Conservation (phyloP, 2,329 filamentous ascomycete genomes). For the Epichloe hybrida region DNA sequence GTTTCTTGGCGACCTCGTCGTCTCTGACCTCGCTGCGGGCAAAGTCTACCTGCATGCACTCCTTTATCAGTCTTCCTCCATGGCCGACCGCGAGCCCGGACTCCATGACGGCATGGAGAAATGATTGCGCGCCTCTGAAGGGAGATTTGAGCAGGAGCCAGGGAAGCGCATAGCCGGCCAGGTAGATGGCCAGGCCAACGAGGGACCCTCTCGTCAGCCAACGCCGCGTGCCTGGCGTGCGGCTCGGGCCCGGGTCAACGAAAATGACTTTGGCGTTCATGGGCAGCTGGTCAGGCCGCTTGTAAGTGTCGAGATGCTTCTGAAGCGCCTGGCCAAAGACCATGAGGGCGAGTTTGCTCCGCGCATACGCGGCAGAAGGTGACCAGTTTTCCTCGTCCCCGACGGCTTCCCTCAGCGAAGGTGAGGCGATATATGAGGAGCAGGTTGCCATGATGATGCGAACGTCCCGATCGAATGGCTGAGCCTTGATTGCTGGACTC, state of each 20-base stretch:
- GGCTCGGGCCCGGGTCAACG: conserved; percentile 71
- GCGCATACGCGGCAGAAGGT: conserved; percentile 44
- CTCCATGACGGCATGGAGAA: conserved; percentile 80
- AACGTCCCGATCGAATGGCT: conserved; percentile 89
- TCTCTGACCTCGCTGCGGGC: conserved; percentile 62
- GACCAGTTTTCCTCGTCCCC: conserved; percentile 31
- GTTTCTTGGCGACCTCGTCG: conserved; percentile 64
- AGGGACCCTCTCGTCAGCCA: conserved; percentile 81
- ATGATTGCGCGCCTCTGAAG: conserved; percentile 70
- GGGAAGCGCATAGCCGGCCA: conserved; percentile 64
- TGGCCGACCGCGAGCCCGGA: conserved; percentile 47
- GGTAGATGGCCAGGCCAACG: conserved; percentile 63
- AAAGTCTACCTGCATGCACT: conserved; percentile 66
- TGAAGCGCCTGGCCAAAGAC: conserved; percentile 84
- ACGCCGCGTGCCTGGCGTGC: conserved; percentile 76
- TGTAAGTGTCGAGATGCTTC: conserved; percentile 76
- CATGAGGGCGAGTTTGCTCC: conserved; percentile 68
- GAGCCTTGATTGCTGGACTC: conserved; percentile 76
- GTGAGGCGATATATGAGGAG: conserved; percentile 71
- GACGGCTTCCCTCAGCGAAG: conserved; percentile 44
- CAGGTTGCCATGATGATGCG: conserved; percentile 79
- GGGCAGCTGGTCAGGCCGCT: conserved; percentile 69
- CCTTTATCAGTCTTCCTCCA: conserved; percentile 70
- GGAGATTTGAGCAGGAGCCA: conserved; percentile 85
- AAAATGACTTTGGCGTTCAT: conserved; percentile 74